Percentiles rank a stretch among this genome's conserved stretches.
phyloP scores from a whole-genome alignment of 768 basidiomycete genomes.

The Collybiopsis confluens region DNA sequence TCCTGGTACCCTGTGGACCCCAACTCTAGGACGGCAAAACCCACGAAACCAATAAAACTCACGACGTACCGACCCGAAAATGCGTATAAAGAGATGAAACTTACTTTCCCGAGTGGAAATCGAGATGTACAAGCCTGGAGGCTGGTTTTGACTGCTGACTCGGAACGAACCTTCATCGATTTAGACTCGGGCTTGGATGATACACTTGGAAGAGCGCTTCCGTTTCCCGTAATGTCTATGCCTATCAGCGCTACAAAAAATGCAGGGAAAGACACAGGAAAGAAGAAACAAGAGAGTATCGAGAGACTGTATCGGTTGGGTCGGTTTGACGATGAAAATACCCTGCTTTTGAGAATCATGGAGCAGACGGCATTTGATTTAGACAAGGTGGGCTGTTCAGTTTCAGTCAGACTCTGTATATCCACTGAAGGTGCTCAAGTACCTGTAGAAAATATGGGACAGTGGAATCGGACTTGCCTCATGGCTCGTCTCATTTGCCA shows the following conservation, averaged over 20 bases:
- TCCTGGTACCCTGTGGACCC: constrained; percentile 44
- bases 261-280: constrained; percentile 18
- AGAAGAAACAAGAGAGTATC: constrained; percentile 65
- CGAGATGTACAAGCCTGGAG: constrained; percentile 59
- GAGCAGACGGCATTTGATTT: constrained; percentile 90
- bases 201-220: constrained; percentile 32
- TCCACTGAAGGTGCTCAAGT: constrained; percentile 22
- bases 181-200: constrained; percentile 28
- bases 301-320: constrained; percentile 48
- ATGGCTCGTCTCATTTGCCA: constrained; percentile 51
- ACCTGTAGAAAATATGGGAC: constrained; percentile 90
- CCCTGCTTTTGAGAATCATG: constrained; percentile 40
- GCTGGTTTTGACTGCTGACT: constrained; percentile 50
- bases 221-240: constrained; percentile 67
- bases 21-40: constrained; percentile 15
- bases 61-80: constrained; percentile 65
- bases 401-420: no score
- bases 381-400: constrained; percentile 64
- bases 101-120: constrained; percentile 56
- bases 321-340: constrained; percentile 9
- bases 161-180: constrained; percentile 22
- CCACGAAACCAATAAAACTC: constrained; percentile 52
- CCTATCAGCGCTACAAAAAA: constrained; percentile 45
- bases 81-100: constrained; percentile 71
- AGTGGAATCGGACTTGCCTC: constrained; percentile 84